A percentile compares a stretch with the other conserved stretches of the same genome.
These are phyloP conservation scores for Bruguiera parviflora DNA, from an alignment of 345 rosid species.

Conservation along the genomic window DNA sequence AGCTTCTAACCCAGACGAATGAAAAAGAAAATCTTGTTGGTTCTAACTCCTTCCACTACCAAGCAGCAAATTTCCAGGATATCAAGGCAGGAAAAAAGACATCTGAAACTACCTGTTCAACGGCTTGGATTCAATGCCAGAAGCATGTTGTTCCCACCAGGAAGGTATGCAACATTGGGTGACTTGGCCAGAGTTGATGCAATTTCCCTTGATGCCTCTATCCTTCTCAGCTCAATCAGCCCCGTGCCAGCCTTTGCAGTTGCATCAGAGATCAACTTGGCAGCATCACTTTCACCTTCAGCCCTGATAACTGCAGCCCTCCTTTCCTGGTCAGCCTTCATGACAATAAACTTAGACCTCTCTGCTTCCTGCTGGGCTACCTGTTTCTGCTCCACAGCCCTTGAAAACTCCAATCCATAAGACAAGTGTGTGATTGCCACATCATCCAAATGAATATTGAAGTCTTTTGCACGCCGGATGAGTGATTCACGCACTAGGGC, in stretches of 20 bases:
- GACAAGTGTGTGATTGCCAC: constrained; percentile 96
- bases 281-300: constrained; percentile 98
- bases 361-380: constrained; percentile 99
- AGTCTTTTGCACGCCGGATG: constrained; percentile 73
- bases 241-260: constrained; percentile 82
- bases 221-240: constrained; percentile 91
- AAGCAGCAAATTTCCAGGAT: background rate
- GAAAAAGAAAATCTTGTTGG: too few species aligned
- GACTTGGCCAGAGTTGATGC: constrained; percentile 84
- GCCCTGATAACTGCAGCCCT: constrained; percentile 94
- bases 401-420: constrained; percentile 84
- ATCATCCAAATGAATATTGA: constrained; percentile 82
- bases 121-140: constrained; percentile 57
- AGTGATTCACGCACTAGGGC: constrained; percentile 75
- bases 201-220: constrained; percentile 92
- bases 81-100: background rate
- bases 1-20: too few species aligned
- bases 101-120: constrained; percentile 22
- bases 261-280: constrained; percentile 82
- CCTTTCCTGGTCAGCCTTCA: constrained; percentile 98
- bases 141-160: constrained; percentile 85
- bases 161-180: constrained; percentile 82
- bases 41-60: background rate
- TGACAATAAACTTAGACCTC: constrained; percentile 88
- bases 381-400: constrained; percentile 96